phyloP scores from a whole-genome alignment of 768 basidiomycete genomes.

The Suillus luteus region DNA sequence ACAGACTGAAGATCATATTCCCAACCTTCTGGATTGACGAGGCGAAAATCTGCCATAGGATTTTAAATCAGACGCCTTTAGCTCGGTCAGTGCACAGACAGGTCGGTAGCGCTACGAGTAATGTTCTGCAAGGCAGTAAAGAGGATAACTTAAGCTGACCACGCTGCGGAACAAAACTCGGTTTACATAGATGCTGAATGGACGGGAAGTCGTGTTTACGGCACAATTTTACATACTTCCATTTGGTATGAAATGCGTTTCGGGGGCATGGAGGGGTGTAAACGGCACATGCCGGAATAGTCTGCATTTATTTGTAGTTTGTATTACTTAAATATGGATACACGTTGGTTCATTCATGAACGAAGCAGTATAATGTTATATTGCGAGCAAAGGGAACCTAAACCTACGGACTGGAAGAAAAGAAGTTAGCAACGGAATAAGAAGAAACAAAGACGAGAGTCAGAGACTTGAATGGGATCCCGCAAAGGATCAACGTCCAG shows the following conservation, averaged over 20 bases:
- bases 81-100: not conserved
- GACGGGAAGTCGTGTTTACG: not conserved
- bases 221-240: not conserved
- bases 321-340: not conserved
- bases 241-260: not conserved
- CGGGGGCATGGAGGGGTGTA: not conserved
- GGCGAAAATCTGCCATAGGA: constrained; percentile 65
- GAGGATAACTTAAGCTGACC: not conserved
- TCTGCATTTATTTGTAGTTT: not conserved
- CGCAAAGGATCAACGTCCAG: constrained; percentile 60
- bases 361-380: not conserved
- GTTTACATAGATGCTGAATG: not conserved
- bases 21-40: constrained; percentile 79
- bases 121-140: not conserved
- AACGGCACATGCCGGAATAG: not conserved
- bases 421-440: constrained; percentile 20
- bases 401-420: constrained; percentile 1
- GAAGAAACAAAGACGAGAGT: constrained; percentile 27
- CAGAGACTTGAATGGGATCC: constrained; percentile 86
- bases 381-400: not conserved
- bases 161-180: not conserved
- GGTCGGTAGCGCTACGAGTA: not conserved
- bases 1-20: constrained; percentile 81
- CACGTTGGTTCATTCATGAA: not conserved
- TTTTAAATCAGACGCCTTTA: not conserved